Percentiles rank a stretch among this genome's conserved stretches.
phyloP scores from a whole-genome alignment of 441 rosid species.

The Euphorbia neoarborescens region DNA sequence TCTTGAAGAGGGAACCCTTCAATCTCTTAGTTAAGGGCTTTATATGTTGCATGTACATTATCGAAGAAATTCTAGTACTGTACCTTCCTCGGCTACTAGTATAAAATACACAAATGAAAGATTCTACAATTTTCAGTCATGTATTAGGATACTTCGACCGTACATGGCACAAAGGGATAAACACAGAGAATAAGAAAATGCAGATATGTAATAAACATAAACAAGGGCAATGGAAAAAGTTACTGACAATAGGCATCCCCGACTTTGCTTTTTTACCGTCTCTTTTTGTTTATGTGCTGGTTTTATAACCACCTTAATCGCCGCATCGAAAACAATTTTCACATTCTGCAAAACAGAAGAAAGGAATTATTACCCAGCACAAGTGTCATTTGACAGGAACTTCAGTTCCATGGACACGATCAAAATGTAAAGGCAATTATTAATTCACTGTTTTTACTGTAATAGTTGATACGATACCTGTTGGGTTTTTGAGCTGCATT shows the following conservation, averaged over 20 bases:
- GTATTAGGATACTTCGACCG: neutral
- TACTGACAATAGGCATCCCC: constrained; percentile 78
- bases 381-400: neutral
- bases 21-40: too few species aligned
- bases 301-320: constrained; percentile 82
- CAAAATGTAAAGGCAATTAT: neutral
- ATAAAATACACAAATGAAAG: neutral
- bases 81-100: too few species aligned
- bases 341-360: constrained; percentile 55
- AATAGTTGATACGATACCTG: constrained; percentile 18
- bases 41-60: too few species aligned
- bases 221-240: constrained; percentile 7
- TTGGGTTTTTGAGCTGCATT: constrained; percentile 98
- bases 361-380: neutral
- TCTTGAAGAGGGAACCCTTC: too few species aligned
- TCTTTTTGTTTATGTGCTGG: constrained; percentile 71
- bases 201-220: constrained; percentile 1
- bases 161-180: neutral
- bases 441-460: constrained; percentile 7
- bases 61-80: too few species aligned
- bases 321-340: constrained; percentile 91
- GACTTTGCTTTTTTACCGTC: constrained; percentile 54
- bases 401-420: neutral
- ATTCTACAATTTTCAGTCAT: neutral
- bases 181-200: constrained; percentile 2